phyloP scores from a whole-genome alignment of 148 eudicot genomes.

The Rhododendron molle region DNA sequence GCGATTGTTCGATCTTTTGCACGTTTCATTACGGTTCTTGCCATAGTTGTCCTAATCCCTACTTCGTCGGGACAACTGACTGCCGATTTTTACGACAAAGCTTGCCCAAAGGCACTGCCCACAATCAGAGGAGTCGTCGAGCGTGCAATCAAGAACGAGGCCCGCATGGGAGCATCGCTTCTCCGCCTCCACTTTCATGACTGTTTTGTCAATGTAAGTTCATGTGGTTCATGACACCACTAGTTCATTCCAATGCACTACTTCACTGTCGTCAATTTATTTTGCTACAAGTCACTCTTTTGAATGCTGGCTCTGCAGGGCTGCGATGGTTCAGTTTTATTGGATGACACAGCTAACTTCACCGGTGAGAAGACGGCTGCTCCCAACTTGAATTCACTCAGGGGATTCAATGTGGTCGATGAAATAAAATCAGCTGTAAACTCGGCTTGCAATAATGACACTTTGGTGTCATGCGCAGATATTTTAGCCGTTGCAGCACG shows the following conservation, averaged over 20 bases:
- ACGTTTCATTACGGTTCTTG: background rate
- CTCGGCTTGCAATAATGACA: slow-evolving; percentile 35
- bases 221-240: too few relatives aligned
- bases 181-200: slow-evolving; percentile 62
- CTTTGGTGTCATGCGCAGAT: slow-evolving; percentile 55
- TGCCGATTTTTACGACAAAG: background rate
- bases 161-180: slow-evolving; percentile 55
- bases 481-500: slow-evolving; percentile 50
- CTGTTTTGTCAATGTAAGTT: slow-evolving; percentile 53
- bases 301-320: slow-evolving; percentile 21
- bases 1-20: background rate
- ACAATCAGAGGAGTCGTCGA: slow-evolving; percentile 13
- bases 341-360: slow-evolving; percentile 38
- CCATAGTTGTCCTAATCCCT: background rate
- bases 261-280: too few relatives aligned
- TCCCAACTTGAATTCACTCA: slow-evolving; percentile 39
- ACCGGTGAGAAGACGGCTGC: slow-evolving; percentile 41
- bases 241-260: background rate
- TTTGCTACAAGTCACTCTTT: background rate
- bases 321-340: slow-evolving; percentile 46
- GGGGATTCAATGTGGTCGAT: slow-evolving; percentile 54
- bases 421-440: slow-evolving; percentile 36
- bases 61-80: slow-evolving; percentile 5
- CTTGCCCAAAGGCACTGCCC: slow-evolving; percentile 15
- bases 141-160: slow-evolving; percentile 29